Evolutionary conservation across 106 monocot genomes (phyloP), one percentile per base, ranked within the genome.

Genomic region (Cymbidium sinense): DNA sequence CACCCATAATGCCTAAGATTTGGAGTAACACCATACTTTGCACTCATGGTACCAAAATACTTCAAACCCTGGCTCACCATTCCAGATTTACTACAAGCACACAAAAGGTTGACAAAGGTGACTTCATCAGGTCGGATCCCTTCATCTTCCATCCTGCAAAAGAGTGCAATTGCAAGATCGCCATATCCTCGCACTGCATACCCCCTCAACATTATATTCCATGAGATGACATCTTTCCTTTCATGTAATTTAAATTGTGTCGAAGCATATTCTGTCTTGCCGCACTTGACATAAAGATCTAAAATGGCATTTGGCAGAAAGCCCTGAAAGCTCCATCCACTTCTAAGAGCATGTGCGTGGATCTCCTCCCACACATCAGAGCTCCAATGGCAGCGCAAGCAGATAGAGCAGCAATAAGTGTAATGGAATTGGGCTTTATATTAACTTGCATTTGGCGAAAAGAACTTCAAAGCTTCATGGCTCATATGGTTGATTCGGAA

Each of bases 231-330:
- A 69, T 98, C 90, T 67, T 86, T 90, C 21, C 74, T 70, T 58
- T 71, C 62, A 28, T 82, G 88, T 27, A 74, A n/a, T 61, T 83
- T 76, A 64, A 98, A 98, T 54, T 86, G 88, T 18, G 51, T 76
- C 79, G 65, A 82, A 23, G 90, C 92, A 83, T 81, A 81, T 64
- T 92, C 77, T 15, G 78, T 87, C 65, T 86, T 82, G 34, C 92
- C 98, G 82, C 98, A 94, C 77, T 94, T 98, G 15, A 82, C 92
- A 86, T 98, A 98, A 43, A 94, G 34, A 64, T 94, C 88, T 35
- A 98, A 76, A 36, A 98, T 71, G 0, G 92, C 87, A 83, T 92
- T 98, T 5, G 88, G 85, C 3, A 94, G 67, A 80, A 85, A 89
- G 5, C 86, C 92, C 4, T 90, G 77, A 43, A 78, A 88, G 12